Evolutionary conservation across 2,329 filamentous ascomycete species (phyloP).

Genomic region (Lecanicillium sp.): DNA sequence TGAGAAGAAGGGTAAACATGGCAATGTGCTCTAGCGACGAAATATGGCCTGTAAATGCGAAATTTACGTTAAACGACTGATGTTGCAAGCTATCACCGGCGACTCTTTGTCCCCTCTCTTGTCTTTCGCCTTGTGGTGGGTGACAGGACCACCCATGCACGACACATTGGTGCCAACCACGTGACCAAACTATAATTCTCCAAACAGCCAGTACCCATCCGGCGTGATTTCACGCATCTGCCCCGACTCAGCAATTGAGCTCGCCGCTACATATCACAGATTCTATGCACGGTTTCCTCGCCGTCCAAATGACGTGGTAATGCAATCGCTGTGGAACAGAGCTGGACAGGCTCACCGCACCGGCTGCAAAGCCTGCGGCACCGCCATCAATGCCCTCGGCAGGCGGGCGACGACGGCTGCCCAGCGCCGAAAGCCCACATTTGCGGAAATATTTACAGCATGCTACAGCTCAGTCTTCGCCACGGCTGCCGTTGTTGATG

Average conservation of each 20-base stretch:
- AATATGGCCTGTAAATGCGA: no score
- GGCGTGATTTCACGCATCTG: no score
- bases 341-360: conserved; percentile 56
- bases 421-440: conserved; percentile 39
- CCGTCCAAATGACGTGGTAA: conserved; percentile 34
- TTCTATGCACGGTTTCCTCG: no score
- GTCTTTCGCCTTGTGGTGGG: no score
- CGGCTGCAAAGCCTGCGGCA: conserved; percentile 54
- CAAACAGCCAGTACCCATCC: no score
- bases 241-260: conserved; percentile 10
- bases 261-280: neutral
- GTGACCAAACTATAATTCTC: no score
- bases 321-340: conserved; percentile 64
- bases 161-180: no score
- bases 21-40: conserved; percentile 9
- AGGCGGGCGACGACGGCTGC: conserved; percentile 43
- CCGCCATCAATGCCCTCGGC: conserved; percentile 37
- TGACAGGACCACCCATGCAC: no score
- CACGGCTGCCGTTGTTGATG: conserved; percentile 56
- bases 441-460: conserved; percentile 53
- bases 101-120: no score
- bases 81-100: no score
- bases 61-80: no score
- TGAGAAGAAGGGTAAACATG: conserved; percentile 61
- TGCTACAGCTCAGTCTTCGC: conserved; percentile 62